Percentiles rank a stretch among this genome's conserved stretches.
Evolutionary conservation across 139 green algal genomes (phyloP).

Genomic region (Chlamydomonas asymmetrica): DNA sequence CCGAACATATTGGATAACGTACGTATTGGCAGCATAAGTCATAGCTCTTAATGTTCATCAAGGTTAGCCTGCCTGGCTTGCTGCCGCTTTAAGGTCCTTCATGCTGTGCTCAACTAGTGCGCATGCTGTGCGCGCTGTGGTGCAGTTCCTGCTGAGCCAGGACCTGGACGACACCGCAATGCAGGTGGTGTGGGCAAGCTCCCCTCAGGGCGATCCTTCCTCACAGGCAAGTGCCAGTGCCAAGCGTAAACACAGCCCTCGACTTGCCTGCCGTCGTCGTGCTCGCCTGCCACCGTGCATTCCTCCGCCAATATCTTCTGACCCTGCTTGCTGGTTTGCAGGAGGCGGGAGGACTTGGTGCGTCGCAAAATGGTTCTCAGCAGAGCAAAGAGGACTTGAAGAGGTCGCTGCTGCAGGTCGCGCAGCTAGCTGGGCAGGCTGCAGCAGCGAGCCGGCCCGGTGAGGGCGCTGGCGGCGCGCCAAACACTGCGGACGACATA

Average conservation of each 20-base stretch:
- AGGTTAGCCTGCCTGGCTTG: no score
- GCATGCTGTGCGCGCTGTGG: no score
- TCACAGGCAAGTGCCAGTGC: background rate
- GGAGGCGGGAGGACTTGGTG: background rate
- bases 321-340: background rate
- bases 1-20: no score
- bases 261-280: background rate
- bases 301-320: background rate
- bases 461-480: no score
- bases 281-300: background rate
- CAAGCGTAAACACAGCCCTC: background rate
- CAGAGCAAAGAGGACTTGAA: conserved; percentile 10
- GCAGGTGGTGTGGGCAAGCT: conserved; percentile 32
- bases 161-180: conserved; percentile 25
- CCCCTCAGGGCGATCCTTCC: no score
- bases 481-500: background rate
- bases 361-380: background rate
- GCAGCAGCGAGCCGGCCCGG: background rate
- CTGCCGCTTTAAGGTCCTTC: no score
- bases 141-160: conserved; percentile 30
- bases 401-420: background rate
- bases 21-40: no score
- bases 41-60: no score
- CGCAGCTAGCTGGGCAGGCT: background rate
- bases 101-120: no score